These are phyloP conservation scores for Aristolochia contorta DNA, from an alignment of 164 flowering plant genomes.

Conservation along the genomic window DNA sequence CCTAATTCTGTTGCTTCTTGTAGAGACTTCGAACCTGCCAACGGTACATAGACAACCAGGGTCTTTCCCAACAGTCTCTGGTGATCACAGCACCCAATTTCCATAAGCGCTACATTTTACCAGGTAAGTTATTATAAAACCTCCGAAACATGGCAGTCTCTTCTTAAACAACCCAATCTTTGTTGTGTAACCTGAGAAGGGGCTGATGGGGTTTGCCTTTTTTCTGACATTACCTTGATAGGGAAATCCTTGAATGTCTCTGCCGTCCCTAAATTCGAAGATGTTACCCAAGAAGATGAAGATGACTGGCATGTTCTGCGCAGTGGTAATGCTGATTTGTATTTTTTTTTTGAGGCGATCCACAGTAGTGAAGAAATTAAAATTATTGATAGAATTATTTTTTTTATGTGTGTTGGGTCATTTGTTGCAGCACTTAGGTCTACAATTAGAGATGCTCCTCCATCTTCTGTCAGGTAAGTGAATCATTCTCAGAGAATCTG, in stretches of 20 bases:
- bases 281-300: constrained; percentile 47
- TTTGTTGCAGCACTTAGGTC: constrained; percentile 44
- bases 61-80: constrained; percentile 63
- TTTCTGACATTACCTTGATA: constrained; percentile 23
- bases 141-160: neutral
- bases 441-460: constrained; percentile 47
- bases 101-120: constrained; percentile 75
- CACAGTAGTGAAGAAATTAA: neutral
- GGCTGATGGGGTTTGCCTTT: neutral
- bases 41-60: constrained; percentile 63
- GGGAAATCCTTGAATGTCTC: constrained; percentile 51
- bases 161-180: neutral
- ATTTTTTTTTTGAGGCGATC: neutral
- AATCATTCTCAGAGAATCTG: neutral
- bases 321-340: constrained; percentile 38
- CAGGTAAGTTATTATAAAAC: constrained; percentile 38
- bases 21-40: constrained; percentile 78
- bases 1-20: neutral
- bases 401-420: neutral
- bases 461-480: constrained; percentile 14
- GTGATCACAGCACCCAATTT: constrained; percentile 63
- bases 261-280: constrained; percentile 28
- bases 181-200: neutral
- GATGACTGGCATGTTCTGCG: constrained; percentile 53
- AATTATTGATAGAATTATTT: too few species aligned